Evolutionary conservation across 345 rosid genomes (phyloP).

Genomic region (Pseudoturritis turrita): DNA sequence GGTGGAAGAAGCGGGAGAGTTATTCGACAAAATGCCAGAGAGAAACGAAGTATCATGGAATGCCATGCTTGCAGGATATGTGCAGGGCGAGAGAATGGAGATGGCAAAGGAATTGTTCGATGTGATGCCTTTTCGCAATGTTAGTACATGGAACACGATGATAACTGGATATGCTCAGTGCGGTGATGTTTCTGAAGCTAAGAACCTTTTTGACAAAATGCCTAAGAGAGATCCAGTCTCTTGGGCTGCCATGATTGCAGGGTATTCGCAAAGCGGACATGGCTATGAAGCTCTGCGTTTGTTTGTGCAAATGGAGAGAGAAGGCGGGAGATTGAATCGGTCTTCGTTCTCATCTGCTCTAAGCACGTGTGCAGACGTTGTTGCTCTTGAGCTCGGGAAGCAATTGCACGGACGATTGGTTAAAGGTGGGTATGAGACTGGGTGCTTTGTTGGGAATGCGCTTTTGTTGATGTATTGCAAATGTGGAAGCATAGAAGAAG

Average conservation of each 20-base stretch:
- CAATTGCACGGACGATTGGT: conserved; percentile 62
- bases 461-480: conserved; percentile 69
- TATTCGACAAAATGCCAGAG: conserved; percentile 52
- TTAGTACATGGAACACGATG: conserved; percentile 69
- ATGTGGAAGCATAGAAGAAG: conserved; percentile 72
- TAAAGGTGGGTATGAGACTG: conserved; percentile 56
- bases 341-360: conserved; percentile 57
- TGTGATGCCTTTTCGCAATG: conserved; percentile 44
- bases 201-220: conserved; percentile 50
- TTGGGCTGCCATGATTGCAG: conserved; percentile 78
- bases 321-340: conserved; percentile 55
- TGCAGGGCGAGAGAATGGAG: conserved; percentile 45
- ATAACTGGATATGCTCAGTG: conserved; percentile 61
- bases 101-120: conserved; percentile 62
- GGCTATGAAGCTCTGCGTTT: conserved; percentile 49
- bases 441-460: conserved; percentile 64
- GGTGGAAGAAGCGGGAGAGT: conserved; percentile 49
- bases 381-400: conserved; percentile 63
- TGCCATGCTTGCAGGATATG: conserved; percentile 74
- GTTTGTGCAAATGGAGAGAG: conserved; percentile 56
- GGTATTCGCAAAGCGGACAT: conserved; percentile 54
- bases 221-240: conserved; percentile 53
- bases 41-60: conserved; percentile 63
- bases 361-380: conserved; percentile 59
- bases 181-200: conserved; percentile 42